Evolutionary conservation across 106 monocot genomes (phyloP).

Genomic region (Allium fistulosum): DNA sequence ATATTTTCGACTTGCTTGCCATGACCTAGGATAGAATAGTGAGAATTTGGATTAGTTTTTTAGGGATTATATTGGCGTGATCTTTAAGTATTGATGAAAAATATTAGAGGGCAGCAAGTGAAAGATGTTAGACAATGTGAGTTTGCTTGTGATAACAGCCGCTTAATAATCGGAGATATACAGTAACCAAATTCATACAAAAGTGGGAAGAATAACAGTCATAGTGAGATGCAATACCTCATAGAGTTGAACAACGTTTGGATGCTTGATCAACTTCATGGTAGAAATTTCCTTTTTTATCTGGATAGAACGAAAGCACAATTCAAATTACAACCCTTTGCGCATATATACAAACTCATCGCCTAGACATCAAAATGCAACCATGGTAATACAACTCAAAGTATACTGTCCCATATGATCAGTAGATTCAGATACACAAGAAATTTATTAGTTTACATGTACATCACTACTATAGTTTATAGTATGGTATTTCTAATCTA

Average conservation of each 20-base stretch:
- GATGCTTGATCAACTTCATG: conserved; percentile 81
- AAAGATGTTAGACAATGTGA: background rate
- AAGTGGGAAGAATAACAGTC: background rate
- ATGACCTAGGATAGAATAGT: conserved; percentile 39
- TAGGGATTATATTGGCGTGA: background rate
- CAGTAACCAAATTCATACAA: background rate
- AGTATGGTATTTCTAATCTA: background rate
- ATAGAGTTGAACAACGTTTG: conserved; percentile 64
- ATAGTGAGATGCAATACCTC: conserved; percentile 59
- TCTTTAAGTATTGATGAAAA: background rate
- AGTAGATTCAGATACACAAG: too few species aligned
- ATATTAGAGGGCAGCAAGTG: background rate
- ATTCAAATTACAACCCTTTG: background rate
- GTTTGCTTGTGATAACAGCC: background rate
- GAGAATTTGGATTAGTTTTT: background rate
- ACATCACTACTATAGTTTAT: background rate
- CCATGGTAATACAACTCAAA: too few species aligned
- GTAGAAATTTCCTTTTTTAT: conserved; percentile 84
- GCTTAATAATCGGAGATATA: background rate
- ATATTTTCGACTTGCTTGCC: conserved; percentile 92
- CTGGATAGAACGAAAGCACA: conserved; percentile 18
- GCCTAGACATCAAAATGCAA: background rate
- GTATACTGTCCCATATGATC: too few species aligned
- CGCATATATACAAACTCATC: background rate
- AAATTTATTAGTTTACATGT: too few species aligned